These are phyloP conservation scores for Gypsophila paniculata DNA, from an alignment of 179 eudicot genomes.

Conservation along the genomic window DNA sequence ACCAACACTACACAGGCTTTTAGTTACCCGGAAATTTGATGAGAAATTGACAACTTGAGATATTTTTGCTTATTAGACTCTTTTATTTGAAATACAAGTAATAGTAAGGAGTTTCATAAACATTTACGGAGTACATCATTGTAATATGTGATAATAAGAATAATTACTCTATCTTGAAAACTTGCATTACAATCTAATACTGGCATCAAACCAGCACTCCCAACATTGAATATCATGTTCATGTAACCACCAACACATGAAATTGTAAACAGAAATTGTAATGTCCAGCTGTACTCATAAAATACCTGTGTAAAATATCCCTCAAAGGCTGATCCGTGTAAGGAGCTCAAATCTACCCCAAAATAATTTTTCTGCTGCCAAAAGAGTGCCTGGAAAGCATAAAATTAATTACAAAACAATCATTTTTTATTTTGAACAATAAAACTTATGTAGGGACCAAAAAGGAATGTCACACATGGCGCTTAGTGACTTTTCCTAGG, in stretches of 20 bases:
- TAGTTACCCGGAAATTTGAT: too few species aligned
- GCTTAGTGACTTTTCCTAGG: too few species aligned
- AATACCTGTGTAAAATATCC: constrained; percentile 93
- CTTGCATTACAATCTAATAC: not conserved
- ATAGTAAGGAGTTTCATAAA: too few species aligned
- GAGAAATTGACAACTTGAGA: too few species aligned
- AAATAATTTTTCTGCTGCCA: constrained; percentile 99
- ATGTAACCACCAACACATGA: not conserved
- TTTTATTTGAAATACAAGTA: too few species aligned
- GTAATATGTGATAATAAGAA: not conserved
- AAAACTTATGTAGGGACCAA: not conserved
- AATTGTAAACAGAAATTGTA: not conserved
- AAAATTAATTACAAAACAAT: constrained; percentile 6
- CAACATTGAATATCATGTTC: not conserved
- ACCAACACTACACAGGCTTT: too few species aligned
- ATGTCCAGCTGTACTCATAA: not conserved
- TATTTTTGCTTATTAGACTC: too few species aligned
- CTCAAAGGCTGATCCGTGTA: constrained; percentile 77
- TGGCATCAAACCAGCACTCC: not conserved
- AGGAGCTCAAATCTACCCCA: constrained; percentile 89
- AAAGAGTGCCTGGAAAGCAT: constrained; percentile 67
- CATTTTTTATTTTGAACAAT: not conserved
- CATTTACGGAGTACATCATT: not conserved
- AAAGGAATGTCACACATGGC: too few species aligned
- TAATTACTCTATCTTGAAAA: not conserved